Conservation (phyloP, 2,329 filamentous ascomycete genomes). For the Thyridium curvatum region DNA sequence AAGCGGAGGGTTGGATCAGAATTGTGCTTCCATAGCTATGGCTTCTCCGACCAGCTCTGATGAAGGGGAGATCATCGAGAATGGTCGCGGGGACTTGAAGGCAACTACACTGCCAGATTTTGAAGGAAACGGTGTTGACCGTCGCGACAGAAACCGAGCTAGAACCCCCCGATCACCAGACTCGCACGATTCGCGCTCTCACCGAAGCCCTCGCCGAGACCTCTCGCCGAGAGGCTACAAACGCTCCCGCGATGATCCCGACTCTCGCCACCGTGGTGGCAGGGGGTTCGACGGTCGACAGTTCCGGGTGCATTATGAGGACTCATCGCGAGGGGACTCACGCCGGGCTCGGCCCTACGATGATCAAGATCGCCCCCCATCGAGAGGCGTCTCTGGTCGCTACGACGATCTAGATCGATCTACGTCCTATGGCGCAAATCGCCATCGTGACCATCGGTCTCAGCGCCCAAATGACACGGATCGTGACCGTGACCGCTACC, state of each 20-base stretch:
- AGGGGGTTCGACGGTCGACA: slow-evolving; percentile 41
- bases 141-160: slow-evolving; percentile 72
- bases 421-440: slow-evolving; percentile 11
- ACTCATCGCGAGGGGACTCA: slow-evolving; percentile 38
- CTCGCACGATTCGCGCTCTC: slow-evolving; percentile 34
- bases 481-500: slow-evolving; percentile 38
- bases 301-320: slow-evolving; percentile 58
- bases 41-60: slow-evolving; percentile 56
- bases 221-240: slow-evolving; percentile 63
- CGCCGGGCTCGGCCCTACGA: slow-evolving; percentile 45
- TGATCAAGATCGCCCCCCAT: slow-evolving; percentile 47
- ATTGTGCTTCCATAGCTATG: slow-evolving; percentile 14
- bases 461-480: too few species aligned
- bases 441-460: too few species aligned
- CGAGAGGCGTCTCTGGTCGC: slow-evolving; percentile 25
- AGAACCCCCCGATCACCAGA: slow-evolving; percentile 54
- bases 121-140: slow-evolving; percentile 85
- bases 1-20: slow-evolving; percentile 8
- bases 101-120: slow-evolving; percentile 77
- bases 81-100: slow-evolving; percentile 61
- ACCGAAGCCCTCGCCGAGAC: slow-evolving; percentile 36
- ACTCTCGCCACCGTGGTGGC: slow-evolving; percentile 31
- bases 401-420: slow-evolving; percentile 39
- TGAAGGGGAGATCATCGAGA: slow-evolving; percentile 82
- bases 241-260: slow-evolving; percentile 57